These are phyloP conservation scores for Aspergillus carbonarius DNA, from an alignment of 2,329 filamentous ascomycete species.

Conservation along the genomic window DNA sequence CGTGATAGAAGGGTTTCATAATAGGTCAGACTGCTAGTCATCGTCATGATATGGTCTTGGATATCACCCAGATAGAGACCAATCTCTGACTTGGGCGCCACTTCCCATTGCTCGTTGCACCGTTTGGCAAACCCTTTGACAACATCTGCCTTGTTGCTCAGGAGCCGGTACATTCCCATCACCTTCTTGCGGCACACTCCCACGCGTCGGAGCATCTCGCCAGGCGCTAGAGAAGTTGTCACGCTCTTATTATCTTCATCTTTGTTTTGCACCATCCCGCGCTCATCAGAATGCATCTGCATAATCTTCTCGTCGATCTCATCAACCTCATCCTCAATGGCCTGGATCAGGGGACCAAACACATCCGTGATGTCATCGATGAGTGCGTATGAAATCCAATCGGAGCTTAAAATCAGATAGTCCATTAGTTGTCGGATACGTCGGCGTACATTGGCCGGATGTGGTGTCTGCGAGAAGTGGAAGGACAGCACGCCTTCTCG, in stretches of 20 bases:
- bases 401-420: slow-evolving; percentile 86
- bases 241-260: slow-evolving; percentile 33
- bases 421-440: slow-evolving; percentile 91
- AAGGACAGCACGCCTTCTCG: slow-evolving; percentile 93
- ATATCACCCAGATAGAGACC: slow-evolving; percentile 98
- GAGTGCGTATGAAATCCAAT: slow-evolving; percentile 98
- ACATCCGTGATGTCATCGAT: slow-evolving; percentile 99
- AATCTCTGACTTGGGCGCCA: slow-evolving; percentile 91
- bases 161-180: slow-evolving; percentile 87
- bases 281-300: slow-evolving; percentile 65
- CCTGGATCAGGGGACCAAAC: slow-evolving; percentile 87
- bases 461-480: slow-evolving; percentile 94
- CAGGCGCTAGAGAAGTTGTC: slow-evolving; percentile 50
- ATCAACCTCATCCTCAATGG: slow-evolving; percentile 93
- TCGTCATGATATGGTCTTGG: slow-evolving; percentile 97
- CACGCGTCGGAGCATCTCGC: slow-evolving; percentile 88
- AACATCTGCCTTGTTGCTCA: slow-evolving; percentile 97
- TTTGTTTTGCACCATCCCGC: slow-evolving; percentile 36
- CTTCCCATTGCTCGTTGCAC: slow-evolving; percentile 97
- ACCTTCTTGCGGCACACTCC: slow-evolving; percentile 96
- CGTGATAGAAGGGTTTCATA: slow-evolving; percentile 93
- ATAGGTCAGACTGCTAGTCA: slow-evolving; percentile 93
- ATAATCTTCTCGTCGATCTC: slow-evolving; percentile 93
- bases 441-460: slow-evolving; percentile 91
- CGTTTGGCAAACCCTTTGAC: slow-evolving; percentile 99